Percentiles rank a stretch among this genome's conserved stretches.
Evolutionary conservation across 257 asterid species (phyloP).

Genomic region (Rehmannia glutinosa): DNA sequence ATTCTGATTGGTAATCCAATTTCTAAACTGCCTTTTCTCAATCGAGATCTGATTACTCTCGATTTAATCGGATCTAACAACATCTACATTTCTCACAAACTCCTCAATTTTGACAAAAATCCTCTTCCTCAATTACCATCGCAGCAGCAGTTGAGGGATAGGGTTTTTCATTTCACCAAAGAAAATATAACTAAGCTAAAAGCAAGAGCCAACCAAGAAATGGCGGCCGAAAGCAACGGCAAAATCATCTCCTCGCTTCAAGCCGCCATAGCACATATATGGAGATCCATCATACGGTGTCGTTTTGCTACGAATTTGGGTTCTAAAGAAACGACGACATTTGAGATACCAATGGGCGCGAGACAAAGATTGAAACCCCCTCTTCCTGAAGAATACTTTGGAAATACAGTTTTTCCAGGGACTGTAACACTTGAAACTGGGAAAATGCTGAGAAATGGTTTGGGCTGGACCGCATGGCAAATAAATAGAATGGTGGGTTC

Average conservation of each 20-base stretch:
- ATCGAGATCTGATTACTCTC: conserved; percentile 17
- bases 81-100: neutral
- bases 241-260: conserved; percentile 48
- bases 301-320: neutral
- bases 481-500: conserved; percentile 26
- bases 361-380: conserved; percentile 36
- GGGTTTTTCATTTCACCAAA: conserved; percentile 19
- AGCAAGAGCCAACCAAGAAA: conserved; percentile 26
- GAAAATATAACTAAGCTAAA: conserved; percentile 19
- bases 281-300: conserved; percentile 35
- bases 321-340: neutral
- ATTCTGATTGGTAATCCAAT: neutral
- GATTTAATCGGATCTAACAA: neutral
- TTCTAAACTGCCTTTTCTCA: conserved; percentile 19
- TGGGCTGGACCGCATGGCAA: conserved; percentile 47
- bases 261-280: conserved; percentile 41
- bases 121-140: neutral
- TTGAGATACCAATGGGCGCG: conserved; percentile 24
- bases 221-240: neutral
- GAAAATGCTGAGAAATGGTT: conserved; percentile 25
- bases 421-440: conserved; percentile 11
- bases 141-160: neutral
- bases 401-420: conserved; percentile 31
- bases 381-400: conserved; percentile 41
- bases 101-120: neutral